phyloP scores from a whole-genome alignment of 2,329 filamentous ascomycete genomes.

The Pezicula neosporulosa region DNA sequence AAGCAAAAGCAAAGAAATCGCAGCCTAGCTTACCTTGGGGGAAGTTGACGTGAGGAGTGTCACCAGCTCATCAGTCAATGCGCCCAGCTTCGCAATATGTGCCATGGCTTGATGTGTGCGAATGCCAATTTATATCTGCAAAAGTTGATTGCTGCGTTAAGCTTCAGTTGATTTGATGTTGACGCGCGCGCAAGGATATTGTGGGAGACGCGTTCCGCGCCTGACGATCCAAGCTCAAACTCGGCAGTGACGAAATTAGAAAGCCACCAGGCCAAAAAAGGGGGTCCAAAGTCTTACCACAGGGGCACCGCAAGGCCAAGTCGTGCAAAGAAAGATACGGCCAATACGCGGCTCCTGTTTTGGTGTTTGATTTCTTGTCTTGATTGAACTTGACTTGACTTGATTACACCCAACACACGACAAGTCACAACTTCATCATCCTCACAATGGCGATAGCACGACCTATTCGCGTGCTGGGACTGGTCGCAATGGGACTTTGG shows the following conservation, averaged over 20 bases:
- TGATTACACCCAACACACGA: not conserved
- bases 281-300: too few species aligned
- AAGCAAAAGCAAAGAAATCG: not conserved
- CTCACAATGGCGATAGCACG: slow-evolving; percentile 76
- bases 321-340: too few species aligned
- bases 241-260: not conserved
- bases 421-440: slow-evolving; percentile 14
- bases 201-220: slow-evolving; percentile 9
- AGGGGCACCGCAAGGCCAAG: too few species aligned
- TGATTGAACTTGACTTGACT: too few species aligned
- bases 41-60: slow-evolving; percentile 55
- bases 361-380: not conserved
- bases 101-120: slow-evolving; percentile 51
- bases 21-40: slow-evolving; percentile 39
- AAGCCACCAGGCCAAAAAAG: not conserved
- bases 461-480: slow-evolving; percentile 76
- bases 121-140: not conserved
- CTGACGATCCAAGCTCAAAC: not conserved
- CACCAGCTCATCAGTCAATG: slow-evolving; percentile 69
- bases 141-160: too few species aligned
- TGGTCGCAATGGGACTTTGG: slow-evolving; percentile 69
- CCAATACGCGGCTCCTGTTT: slow-evolving; percentile 2
- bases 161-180: not conserved
- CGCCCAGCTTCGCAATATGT: slow-evolving; percentile 60
- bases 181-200: not conserved